These are phyloP conservation scores for Globisporangium iwayamae DNA, from an alignment of 352 stramenopile genomes.

Conservation along the genomic window DNA sequence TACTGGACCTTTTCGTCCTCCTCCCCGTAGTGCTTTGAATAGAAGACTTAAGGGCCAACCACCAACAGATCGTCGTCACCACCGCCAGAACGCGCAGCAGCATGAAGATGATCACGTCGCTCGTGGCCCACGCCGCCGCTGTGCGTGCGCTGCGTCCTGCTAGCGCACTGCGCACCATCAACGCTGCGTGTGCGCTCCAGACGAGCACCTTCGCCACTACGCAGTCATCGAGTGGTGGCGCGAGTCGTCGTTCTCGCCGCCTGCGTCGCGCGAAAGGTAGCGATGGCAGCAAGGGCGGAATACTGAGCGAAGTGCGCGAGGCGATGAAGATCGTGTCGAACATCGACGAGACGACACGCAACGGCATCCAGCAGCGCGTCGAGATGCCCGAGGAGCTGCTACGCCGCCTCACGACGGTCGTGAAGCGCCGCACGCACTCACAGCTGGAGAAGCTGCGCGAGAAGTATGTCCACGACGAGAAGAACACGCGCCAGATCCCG, in stretches of 20 bases:
- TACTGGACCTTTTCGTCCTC: not conserved
- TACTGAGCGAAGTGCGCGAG: constrained; percentile 33
- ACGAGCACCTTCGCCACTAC: constrained; percentile 6
- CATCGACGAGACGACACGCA: constrained; percentile 61
- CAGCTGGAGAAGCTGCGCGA: constrained; percentile 70
- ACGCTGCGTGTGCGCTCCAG: constrained; percentile 7
- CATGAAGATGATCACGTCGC: constrained; percentile 6
- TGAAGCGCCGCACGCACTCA: constrained; percentile 71
- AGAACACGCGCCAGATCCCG: constrained; percentile 48
- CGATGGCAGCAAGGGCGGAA: constrained; percentile 10
- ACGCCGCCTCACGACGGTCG: constrained; percentile 46
- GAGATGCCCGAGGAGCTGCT: constrained; percentile 73
- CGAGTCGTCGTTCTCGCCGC: constrained; percentile 43
- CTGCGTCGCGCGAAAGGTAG: constrained; percentile 31
- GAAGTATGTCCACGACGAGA: constrained; percentile 43
- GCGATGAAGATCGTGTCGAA: constrained; percentile 44
- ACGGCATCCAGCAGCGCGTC: constrained; percentile 59
- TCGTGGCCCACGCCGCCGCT: not conserved
- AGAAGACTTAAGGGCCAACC: constrained; percentile 4
- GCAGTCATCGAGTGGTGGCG: not conserved
- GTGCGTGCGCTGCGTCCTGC: constrained; percentile 7
- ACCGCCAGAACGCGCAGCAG: not conserved
- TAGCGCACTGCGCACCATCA: not conserved
- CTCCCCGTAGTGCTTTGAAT: not conserved
- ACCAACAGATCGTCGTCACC: not conserved